A percentile compares a stretch with the other conserved stretches of the same genome.
Evolutionary conservation across 2,329 filamentous ascomycete genomes (phyloP).

Genomic region (Ophiocordyceps camponoti-floridani): DNA sequence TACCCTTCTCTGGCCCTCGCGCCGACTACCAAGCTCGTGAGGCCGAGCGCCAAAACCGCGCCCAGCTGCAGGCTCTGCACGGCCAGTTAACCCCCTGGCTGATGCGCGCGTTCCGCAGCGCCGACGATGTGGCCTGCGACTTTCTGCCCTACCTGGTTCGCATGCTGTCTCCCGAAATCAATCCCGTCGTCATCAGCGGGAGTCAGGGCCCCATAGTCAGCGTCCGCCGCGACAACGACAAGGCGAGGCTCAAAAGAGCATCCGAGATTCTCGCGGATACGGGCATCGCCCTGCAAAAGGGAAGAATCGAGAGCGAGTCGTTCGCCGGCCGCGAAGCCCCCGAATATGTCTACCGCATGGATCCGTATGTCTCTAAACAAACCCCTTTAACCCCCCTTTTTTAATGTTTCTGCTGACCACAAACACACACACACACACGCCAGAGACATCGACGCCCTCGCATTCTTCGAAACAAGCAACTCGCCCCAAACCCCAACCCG

Average conservation of each 20-base stretch:
- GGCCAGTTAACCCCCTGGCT: constrained; percentile 53
- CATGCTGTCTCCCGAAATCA: constrained; percentile 76
- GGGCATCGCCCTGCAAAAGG: constrained; percentile 64
- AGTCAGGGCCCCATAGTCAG: constrained; percentile 55
- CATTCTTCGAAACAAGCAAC: constrained; percentile 52
- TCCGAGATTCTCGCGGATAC: constrained; percentile 71
- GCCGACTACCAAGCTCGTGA: constrained; percentile 74
- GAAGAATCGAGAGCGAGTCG: constrained; percentile 52
- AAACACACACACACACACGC: neutral
- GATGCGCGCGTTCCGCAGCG: constrained; percentile 59
- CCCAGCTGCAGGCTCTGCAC: constrained; percentile 57
- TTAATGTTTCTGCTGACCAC: neutral
- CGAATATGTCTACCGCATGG: constrained; percentile 82
- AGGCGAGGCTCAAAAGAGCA: constrained; percentile 59
- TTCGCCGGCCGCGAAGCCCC: constrained; percentile 28
- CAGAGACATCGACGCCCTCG: constrained; percentile 58
- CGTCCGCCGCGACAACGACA: constrained; percentile 75
- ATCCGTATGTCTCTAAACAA: constrained; percentile 48
- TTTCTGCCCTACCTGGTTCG: constrained; percentile 71
- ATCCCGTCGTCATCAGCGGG: constrained; percentile 68
- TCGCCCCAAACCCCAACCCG: constrained; percentile 54
- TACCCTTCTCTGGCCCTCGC: constrained; percentile 65
- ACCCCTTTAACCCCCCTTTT: neutral
- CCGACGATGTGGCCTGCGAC: constrained; percentile 61
- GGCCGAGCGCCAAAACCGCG: constrained; percentile 58